These are phyloP conservation scores for Sanguinoderma infundibulare DNA, from an alignment of 1,284 basidiomycete genomes.

Conservation along the genomic window DNA sequence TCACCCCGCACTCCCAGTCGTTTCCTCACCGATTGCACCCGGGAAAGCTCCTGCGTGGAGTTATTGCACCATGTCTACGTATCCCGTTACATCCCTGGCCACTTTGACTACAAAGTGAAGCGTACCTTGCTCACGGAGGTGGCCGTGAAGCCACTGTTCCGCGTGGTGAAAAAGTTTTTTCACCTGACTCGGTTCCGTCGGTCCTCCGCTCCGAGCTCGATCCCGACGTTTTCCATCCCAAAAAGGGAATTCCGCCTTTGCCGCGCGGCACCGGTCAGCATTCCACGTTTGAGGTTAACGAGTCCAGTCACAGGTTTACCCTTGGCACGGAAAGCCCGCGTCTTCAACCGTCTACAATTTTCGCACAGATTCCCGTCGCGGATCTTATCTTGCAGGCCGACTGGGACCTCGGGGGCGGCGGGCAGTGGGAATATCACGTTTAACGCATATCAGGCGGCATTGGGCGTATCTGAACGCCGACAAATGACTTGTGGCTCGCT, in stretches of 20 bases:
- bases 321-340: background rate
- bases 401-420: no score
- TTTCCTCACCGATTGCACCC: background rate
- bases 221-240: slow-evolving; percentile 20
- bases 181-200: slow-evolving; percentile 31
- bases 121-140: slow-evolving; percentile 12
- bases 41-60: background rate
- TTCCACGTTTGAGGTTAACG: background rate
- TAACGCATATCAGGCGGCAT: background rate
- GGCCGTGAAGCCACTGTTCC: slow-evolving; percentile 10
- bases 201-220: slow-evolving; percentile 23
- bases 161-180: slow-evolving; percentile 30
- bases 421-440: no score
- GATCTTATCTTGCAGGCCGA: slow-evolving; percentile 16
- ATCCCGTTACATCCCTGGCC: background rate
- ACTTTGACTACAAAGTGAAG: slow-evolving; percentile 15
- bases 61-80: background rate
- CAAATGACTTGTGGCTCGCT: background rate
- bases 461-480: background rate
- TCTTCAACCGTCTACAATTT: background rate
- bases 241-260: slow-evolving; percentile 10
- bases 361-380: background rate
- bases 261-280: no score
- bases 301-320: background rate
- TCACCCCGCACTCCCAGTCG: background rate